These are phyloP conservation scores for Bruguiera gymnorhiza DNA, from an alignment of 345 rosid genomes.

Conservation along the genomic window DNA sequence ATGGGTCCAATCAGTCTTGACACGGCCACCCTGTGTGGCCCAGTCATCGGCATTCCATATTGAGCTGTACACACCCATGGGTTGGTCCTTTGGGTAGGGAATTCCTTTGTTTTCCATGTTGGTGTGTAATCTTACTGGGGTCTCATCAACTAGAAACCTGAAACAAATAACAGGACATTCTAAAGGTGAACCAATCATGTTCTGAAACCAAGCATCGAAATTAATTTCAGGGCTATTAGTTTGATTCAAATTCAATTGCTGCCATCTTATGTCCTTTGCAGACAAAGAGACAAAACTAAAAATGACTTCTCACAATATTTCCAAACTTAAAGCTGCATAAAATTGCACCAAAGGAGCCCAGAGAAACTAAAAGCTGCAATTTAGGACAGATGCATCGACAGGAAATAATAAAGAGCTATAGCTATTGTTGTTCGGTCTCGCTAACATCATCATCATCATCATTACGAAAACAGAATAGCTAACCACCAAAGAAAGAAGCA, in stretches of 20 bases:
- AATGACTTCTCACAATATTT: too few species aligned
- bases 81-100: constrained; percentile 82
- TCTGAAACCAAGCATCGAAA: too few species aligned
- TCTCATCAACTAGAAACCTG: constrained; percentile 87
- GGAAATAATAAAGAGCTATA: neutral
- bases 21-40: constrained; percentile 96
- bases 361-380: too few species aligned
- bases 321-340: too few species aligned
- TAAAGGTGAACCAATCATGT: neutral
- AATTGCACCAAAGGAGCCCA: too few species aligned
- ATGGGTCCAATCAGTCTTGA: constrained; percentile 93
- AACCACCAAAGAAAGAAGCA: neutral
- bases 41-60: constrained; percentile 99
- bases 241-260: too few species aligned
- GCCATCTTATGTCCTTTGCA: too few species aligned
- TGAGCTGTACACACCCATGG: constrained; percentile 96
- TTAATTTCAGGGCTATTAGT: too few species aligned
- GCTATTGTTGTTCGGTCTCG: too few species aligned
- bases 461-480: neutral
- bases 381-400: too few species aligned
- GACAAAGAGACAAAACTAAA: too few species aligned
- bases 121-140: constrained; percentile 70
- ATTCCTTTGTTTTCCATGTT: constrained; percentile 86
- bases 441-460: too few species aligned
- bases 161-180: neutral